Percentiles rank a stretch among this genome's conserved stretches.
These are phyloP conservation scores for Pseudozyma hubeiensis DNA, from an alignment of 1,284 basidiomycete genomes.

Conservation along the genomic window DNA sequence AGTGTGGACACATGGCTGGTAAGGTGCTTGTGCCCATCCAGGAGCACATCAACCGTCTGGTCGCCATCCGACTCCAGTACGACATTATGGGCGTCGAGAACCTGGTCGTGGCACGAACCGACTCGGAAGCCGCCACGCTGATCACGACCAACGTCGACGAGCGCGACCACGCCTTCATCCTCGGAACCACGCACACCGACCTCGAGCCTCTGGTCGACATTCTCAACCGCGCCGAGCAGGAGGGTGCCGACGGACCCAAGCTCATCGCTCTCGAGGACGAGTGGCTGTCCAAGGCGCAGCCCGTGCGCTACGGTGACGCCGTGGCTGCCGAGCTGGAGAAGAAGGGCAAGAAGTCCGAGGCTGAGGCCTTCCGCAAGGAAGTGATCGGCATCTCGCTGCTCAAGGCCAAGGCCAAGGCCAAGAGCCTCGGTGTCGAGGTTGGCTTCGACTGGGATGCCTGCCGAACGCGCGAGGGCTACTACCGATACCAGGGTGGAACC, in stretches of 20 bases:
- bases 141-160: slow-evolving; percentile 97
- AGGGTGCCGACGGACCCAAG: slow-evolving; percentile 81
- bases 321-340: slow-evolving; percentile 79
- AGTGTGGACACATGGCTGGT: slow-evolving; percentile 77
- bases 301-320: slow-evolving; percentile 82
- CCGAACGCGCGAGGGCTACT: slow-evolving; percentile 93
- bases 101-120: slow-evolving; percentile 80
- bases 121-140: slow-evolving; percentile 91
- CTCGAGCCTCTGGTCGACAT: slow-evolving; percentile 79
- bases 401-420: slow-evolving; percentile 80
- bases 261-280: slow-evolving; percentile 88
- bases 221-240: slow-evolving; percentile 84
- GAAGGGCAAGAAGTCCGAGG: slow-evolving; percentile 72
- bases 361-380: slow-evolving; percentile 75
- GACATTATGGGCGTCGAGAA: slow-evolving; percentile 84
- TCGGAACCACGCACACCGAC: slow-evolving; percentile 84
- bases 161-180: slow-evolving; percentile 95
- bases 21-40: slow-evolving; percentile 78
- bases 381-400: slow-evolving; percentile 78
- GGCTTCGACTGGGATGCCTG: slow-evolving; percentile 95
- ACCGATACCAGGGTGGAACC: slow-evolving; percentile 96
- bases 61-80: slow-evolving; percentile 81
- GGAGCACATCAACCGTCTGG: slow-evolving; percentile 82
- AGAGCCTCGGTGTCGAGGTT: slow-evolving; percentile 79
- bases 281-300: slow-evolving; percentile 82